These are phyloP conservation scores for Coleophoma crateriformis DNA, from an alignment of 2,329 filamentous ascomycete species.

Conservation along the genomic window DNA sequence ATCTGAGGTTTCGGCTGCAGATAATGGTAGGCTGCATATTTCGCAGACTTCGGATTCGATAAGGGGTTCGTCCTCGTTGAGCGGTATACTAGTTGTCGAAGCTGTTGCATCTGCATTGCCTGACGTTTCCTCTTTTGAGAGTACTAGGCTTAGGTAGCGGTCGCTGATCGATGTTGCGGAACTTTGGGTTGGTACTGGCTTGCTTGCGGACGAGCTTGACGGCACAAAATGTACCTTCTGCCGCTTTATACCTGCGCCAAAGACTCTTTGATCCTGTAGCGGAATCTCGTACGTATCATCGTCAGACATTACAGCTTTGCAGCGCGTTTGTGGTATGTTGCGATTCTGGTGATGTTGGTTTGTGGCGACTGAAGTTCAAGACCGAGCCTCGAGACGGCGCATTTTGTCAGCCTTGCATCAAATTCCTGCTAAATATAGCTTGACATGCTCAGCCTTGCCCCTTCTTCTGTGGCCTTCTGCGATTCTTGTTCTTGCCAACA, in stretches of 20 bases:
- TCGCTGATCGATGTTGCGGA: constrained; percentile 33
- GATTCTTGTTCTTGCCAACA: not conserved
- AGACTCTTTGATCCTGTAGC: constrained; percentile 51
- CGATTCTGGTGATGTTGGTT: not conserved
- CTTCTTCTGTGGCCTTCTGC: not conserved
- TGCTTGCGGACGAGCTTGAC: constrained; percentile 21
- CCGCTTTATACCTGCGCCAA: constrained; percentile 57
- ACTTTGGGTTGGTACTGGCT: constrained; percentile 24
- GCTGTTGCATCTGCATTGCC: not conserved
- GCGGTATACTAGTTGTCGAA: not conserved
- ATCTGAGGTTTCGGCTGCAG: constrained; percentile 1
- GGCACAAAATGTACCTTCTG: constrained; percentile 54
- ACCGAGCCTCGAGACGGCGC: not conserved
- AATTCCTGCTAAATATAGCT: not conserved
- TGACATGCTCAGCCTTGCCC: not conserved
- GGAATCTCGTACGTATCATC: constrained; percentile 54
- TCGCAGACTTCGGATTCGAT: constrained; percentile 35
- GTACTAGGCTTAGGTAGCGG: constrained; percentile 61
- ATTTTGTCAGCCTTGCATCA: not conserved
- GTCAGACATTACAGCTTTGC: constrained; percentile 29
- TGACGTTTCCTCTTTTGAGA: constrained; percentile 25
- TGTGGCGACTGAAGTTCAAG: not conserved
- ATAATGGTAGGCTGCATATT: constrained; percentile 54
- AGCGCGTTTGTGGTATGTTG: not conserved
- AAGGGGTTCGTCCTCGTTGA: not conserved